Base-by-base conservation (phyloP, 169 alveolate genomes). In the Amoebophrya sp. region DNA sequence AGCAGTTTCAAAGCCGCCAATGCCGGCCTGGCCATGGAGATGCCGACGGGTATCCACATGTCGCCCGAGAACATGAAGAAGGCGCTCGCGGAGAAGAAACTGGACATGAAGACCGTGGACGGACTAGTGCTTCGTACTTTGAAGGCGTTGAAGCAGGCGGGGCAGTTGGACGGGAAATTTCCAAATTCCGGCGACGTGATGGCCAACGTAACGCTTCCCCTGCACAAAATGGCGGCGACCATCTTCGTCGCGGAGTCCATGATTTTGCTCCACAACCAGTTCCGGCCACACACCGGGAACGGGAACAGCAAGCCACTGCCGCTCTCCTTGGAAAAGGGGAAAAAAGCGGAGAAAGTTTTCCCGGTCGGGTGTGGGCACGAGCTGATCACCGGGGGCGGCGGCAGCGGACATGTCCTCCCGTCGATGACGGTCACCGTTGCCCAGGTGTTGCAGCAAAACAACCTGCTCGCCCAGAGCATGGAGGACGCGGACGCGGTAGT, bases 1-100 rank as follows among this genome's bases (percentile, higher is more conserved):
- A 1, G 32, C 39, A 25, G 38, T 1, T 2, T 1, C 32, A 18
- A 66, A 25, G 35, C 39, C 18, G 32, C 18, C 39, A 66, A 66
- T 7, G 83, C 83, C 83, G 83, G 83, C 35, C 35, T 66, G 35
- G 35, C 83, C 35, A 66, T 66, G 83, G 83, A 66, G 83, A 66
- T 66, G 83, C 83, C 83, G 0, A n/a, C n/a, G n/a, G 66, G 66
- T 18, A 47, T 47, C 66, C 18, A 66, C 35, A 25, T 66, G 29
- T 66, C 83, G 35, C 12, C 32, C 7, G 83, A 66, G 32, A 25
- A 66, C 7, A 7, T 66, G 83, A 66, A 66, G 83, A n/a, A 18
- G 10, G 38, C 35, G 2, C 29, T 66, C 35, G 83, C 12, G 7
- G 83, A 66, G 7, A n/a, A n/a, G 10, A 66, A 25, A 2, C 29